Evolutionary conservation across 805 yeast genomes (phyloP).

Genomic region (Hanseniaspora guilliermondii): DNA sequence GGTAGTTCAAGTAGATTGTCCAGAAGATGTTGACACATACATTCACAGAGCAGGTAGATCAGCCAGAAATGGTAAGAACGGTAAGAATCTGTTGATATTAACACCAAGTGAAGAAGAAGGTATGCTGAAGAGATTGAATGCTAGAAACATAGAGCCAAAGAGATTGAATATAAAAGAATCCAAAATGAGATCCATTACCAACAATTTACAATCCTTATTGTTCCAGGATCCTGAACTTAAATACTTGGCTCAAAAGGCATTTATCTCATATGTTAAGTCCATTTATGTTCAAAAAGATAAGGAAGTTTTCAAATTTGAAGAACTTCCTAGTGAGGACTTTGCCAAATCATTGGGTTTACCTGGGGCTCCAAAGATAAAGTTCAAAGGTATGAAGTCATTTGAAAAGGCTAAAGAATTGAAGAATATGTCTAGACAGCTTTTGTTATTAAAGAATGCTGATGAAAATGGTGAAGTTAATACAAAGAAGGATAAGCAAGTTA

Average conservation of each 20-base stretch:
- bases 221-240: slow-evolving; percentile 86
- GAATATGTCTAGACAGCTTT: slow-evolving; percentile 64
- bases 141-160: slow-evolving; percentile 55
- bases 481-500: slow-evolving; percentile 27
- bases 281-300: slow-evolving; percentile 78
- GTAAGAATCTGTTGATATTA: slow-evolving; percentile 70
- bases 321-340: slow-evolving; percentile 66
- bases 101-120: slow-evolving; percentile 74
- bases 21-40: slow-evolving; percentile 80
- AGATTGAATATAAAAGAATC: slow-evolving; percentile 63
- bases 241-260: slow-evolving; percentile 90
- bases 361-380: slow-evolving; percentile 86
- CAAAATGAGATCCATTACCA: slow-evolving; percentile 57
- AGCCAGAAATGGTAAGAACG: slow-evolving; percentile 76
- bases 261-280: slow-evolving; percentile 79
- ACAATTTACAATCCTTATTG: slow-evolving; percentile 78
- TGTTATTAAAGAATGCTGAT: slow-evolving; percentile 42
- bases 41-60: slow-evolving; percentile 85
- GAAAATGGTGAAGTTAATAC: slow-evolving; percentile 51
- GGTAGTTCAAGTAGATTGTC: slow-evolving; percentile 89
- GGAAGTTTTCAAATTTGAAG: slow-evolving; percentile 65
- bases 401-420: slow-evolving; percentile 54
- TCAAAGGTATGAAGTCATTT: slow-evolving; percentile 38
- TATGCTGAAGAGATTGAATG: slow-evolving; percentile 50
- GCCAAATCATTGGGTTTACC: slow-evolving; percentile 88